A percentile compares a stretch with the other conserved stretches of the same genome.
Evolutionary conservation across 2,329 filamentous ascomycete species (phyloP).

Genomic region (Colletotrichum camelliae): DNA sequence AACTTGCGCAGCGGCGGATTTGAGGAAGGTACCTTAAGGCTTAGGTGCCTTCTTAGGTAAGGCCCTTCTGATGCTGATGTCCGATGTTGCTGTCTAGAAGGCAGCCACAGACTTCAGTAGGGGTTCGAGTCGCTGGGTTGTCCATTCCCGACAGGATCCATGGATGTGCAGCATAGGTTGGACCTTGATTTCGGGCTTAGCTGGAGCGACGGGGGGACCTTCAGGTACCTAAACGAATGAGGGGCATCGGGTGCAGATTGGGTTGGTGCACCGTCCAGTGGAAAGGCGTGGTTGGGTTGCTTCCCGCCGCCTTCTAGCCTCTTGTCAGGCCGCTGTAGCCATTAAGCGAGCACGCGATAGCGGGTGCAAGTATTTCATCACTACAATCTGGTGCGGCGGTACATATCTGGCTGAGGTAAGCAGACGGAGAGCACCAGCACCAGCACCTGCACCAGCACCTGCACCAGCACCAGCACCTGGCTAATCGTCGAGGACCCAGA

Average conservation of each 20-base stretch:
- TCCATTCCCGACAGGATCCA: not conserved
- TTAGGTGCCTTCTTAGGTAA: conserved; percentile 2
- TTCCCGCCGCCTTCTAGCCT: not conserved
- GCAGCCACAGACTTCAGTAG: not conserved
- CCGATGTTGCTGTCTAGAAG: not conserved
- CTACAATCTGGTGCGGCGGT: not conserved
- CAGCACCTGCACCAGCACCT: not conserved
- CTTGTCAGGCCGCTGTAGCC: not conserved
- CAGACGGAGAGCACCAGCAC: not conserved
- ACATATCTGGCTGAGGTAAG: not conserved
- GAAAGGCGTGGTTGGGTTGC: not conserved
- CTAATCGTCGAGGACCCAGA: not conserved
- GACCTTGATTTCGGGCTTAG: not conserved
- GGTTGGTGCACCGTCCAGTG: not conserved
- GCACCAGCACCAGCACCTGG: not conserved
- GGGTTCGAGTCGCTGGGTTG: not conserved
- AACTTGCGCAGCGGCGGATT: conserved; percentile 7
- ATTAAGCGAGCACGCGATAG: not conserved
- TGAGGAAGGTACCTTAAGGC: not conserved
- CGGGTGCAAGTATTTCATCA: rapidly evolving
- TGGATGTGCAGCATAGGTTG: not conserved
- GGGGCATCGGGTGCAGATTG: not conserved
- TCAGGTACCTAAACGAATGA: not conserved
- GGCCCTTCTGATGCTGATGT: not conserved
- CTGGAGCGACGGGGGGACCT: not conserved